phyloP scores from a whole-genome alignment of 108 stramenopile genomes.

The Skeletonema tropicum region DNA sequence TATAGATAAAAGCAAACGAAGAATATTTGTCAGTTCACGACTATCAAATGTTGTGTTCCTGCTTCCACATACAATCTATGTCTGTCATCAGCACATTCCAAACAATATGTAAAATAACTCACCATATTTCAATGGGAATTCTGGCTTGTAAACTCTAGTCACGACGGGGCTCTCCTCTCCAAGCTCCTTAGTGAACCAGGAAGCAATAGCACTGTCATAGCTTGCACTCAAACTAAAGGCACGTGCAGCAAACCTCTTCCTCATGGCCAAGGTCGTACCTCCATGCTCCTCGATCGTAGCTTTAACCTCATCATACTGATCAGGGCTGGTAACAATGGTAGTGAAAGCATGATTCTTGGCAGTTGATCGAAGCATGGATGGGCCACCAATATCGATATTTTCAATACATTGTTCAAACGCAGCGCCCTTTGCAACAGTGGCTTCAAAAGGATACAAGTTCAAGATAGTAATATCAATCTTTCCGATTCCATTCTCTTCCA shows the following conservation, averaged over 20 bases:
- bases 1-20: not conserved
- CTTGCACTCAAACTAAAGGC: conserved; percentile 92
- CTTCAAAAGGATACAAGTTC: conserved; percentile 98
- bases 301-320: conserved; percentile 88
- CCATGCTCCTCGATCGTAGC: conserved; percentile 81
- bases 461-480: conserved; percentile 97
- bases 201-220: conserved; percentile 95
- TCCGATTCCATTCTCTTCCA: conserved; percentile 89
- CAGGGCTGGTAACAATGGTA: conserved; percentile 89
- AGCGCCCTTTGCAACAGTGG: conserved; percentile 89
- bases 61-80: not conserved
- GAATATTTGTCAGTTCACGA: conserved; percentile 2
- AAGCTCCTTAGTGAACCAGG: conserved; percentile 85
- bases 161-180: conserved; percentile 60
- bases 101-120: conserved; percentile 24
- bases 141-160: conserved; percentile 89
- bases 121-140: conserved; percentile 93
- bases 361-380: conserved; percentile 95
- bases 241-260: conserved; percentile 85
- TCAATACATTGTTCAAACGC: conserved; percentile 96
- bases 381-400: conserved; percentile 99
- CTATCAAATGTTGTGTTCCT: not conserved
- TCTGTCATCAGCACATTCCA: not conserved
- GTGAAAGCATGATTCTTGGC: conserved; percentile 99
- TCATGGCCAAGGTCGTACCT: conserved; percentile 82